phyloP scores from a whole-genome alignment of 352 stramenopile genomes.

The Phytophthora sojae region DNA sequence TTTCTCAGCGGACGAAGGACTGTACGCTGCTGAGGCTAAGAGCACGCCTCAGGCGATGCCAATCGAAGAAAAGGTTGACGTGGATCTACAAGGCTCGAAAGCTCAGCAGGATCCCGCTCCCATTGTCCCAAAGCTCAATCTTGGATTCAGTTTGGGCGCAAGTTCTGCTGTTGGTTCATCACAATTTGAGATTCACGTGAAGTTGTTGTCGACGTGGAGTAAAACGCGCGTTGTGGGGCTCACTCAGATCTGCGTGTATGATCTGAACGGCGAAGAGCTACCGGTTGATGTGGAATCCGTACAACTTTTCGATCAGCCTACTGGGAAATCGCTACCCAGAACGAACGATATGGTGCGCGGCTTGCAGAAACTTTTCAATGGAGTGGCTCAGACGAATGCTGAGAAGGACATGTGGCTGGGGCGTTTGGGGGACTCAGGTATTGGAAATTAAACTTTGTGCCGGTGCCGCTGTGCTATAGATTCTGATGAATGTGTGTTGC shows the following conservation, averaged over 20 bases:
- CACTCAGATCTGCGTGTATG: conserved; percentile 74
- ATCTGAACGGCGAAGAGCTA: conserved; percentile 65
- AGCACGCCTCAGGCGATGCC: background rate
- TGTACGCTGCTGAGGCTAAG: conserved; percentile 17
- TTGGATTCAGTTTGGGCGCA: conserved; percentile 12
- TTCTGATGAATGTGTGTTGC: background rate
- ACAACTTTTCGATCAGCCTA: conserved; percentile 62
- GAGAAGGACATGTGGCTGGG: conserved; percentile 88
- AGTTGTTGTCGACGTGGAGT: conserved; percentile 77
- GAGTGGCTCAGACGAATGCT: conserved; percentile 60
- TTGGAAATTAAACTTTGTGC: background rate
- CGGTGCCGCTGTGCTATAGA: background rate
- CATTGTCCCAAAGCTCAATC: conserved; percentile 41
- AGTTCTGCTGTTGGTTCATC: background rate
- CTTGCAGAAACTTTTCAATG: conserved; percentile 64
- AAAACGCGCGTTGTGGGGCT: conserved; percentile 66
- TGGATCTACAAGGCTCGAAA: conserved; percentile 7
- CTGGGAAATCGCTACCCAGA: conserved; percentile 55
- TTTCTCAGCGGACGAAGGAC: background rate
- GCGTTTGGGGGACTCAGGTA: conserved; percentile 62
- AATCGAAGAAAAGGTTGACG: background rate
- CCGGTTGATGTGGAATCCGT: conserved; percentile 50
- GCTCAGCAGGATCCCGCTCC: background rate
- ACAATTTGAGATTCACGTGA: conserved; percentile 58
- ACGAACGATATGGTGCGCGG: conserved; percentile 77